These are phyloP conservation scores for Pelargonium australe DNA, from an alignment of 441 rosid genomes.

Conservation along the genomic window DNA sequence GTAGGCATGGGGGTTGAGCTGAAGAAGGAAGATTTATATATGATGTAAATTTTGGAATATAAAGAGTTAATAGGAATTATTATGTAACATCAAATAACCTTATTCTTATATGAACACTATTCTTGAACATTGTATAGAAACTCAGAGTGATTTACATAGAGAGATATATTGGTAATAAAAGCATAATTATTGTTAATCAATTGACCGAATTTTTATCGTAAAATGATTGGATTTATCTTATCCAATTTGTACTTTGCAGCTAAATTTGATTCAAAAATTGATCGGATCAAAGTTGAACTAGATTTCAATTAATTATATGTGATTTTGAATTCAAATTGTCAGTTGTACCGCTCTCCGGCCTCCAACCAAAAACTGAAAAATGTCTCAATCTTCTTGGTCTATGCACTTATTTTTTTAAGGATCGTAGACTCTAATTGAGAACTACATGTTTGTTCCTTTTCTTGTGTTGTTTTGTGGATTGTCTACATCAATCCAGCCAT, in stretches of 20 bases:
- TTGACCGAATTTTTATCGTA: too few relatives aligned
- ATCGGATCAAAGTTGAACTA: too few relatives aligned
- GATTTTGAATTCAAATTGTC: too few relatives aligned
- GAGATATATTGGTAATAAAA: too few relatives aligned
- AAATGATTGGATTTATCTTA: too few relatives aligned
- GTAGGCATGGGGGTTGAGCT: constrained; percentile 75
- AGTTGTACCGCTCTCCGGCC: neutral
- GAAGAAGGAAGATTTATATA: constrained; percentile 9
- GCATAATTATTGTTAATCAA: too few relatives aligned
- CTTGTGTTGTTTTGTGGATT: neutral
- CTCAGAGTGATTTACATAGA: neutral
- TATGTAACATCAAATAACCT: constrained; percentile 18
- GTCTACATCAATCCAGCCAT: neutral
- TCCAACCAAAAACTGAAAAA: neutral
- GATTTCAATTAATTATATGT: too few relatives aligned
- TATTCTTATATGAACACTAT: neutral
- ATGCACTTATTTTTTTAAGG: neutral
- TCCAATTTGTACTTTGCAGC: too few relatives aligned
- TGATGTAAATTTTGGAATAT: constrained; percentile 11
- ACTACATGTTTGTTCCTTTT: neutral
- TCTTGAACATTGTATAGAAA: neutral
- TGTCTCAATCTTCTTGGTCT: too few relatives aligned
- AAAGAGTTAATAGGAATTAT: constrained; percentile 16
- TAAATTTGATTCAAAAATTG: too few relatives aligned
- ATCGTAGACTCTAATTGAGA: neutral